Evolutionary conservation across 2,329 filamentous ascomycete species (phyloP).

Genomic region (Fusarium succisae): DNA sequence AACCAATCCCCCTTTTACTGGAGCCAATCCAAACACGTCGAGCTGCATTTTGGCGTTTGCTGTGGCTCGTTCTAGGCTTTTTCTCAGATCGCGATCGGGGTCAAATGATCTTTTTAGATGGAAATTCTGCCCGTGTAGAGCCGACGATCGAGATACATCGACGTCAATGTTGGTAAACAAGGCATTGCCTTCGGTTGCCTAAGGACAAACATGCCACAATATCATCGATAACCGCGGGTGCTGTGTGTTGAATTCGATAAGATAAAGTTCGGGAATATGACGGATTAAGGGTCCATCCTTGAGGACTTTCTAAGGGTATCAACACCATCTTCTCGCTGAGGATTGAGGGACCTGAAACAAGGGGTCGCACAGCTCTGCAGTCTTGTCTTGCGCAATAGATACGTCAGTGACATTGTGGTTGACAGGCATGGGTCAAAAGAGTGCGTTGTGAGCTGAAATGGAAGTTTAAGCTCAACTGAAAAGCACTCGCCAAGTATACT

Average conservation of each 20-base stretch:
- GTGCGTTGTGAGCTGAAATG: background rate
- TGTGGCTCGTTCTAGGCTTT: slow-evolving; percentile 20
- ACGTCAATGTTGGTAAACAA: slow-evolving; percentile 21
- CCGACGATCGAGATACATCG: slow-evolving; percentile 34
- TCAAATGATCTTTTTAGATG: slow-evolving; percentile 20
- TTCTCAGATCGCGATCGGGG: slow-evolving; percentile 32
- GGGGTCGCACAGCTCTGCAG: background rate
- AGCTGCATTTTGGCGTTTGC: slow-evolving; percentile 19
- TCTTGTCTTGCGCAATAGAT: background rate
- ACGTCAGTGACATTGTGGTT: background rate
- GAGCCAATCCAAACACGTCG: slow-evolving; percentile 27
- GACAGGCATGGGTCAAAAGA: background rate
- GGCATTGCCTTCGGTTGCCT: slow-evolving; percentile 4
- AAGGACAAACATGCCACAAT: background rate
- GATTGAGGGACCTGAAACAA: background rate
- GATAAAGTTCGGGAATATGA: slow-evolving; percentile 1
- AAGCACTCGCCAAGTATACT: background rate
- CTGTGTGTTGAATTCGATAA: background rate
- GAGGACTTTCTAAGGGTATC: slow-evolving; percentile 21
- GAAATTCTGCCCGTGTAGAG: slow-evolving; percentile 11
- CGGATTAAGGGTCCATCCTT: slow-evolving; percentile 27
- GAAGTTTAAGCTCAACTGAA: background rate
- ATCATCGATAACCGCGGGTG: background rate
- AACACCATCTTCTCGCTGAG: slow-evolving; percentile 21
- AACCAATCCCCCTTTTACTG: slow-evolving; percentile 5